These are phyloP conservation scores for Nemophila menziesii DNA, from an alignment of 257 asterid genomes.

Conservation along the genomic window DNA sequence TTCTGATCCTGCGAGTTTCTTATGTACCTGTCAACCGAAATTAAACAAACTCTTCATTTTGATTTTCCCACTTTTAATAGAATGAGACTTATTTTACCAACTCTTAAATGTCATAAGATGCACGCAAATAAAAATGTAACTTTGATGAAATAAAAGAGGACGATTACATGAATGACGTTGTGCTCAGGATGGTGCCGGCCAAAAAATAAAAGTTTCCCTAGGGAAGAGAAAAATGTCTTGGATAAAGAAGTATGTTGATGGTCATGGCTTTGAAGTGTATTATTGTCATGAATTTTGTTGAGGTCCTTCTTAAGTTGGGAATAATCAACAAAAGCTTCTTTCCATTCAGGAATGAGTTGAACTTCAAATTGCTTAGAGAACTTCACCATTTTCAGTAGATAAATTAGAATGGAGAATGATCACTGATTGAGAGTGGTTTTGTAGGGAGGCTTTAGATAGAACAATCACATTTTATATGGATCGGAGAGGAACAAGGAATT, in stretches of 20 bases:
- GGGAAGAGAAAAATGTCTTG: slow-evolving; percentile 16
- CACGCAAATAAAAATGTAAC: too few relatives aligned
- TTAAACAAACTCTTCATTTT: too few relatives aligned
- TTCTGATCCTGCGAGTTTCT: slow-evolving; percentile 30
- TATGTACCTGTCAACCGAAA: slow-evolving; percentile 87
- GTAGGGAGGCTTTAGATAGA: slow-evolving; percentile 12
- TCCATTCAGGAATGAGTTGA: slow-evolving; percentile 87
- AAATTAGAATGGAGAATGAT: background rate
- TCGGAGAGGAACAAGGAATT: slow-evolving; percentile 33
- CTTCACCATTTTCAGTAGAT: slow-evolving; percentile 51
- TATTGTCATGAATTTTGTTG: slow-evolving; percentile 46
- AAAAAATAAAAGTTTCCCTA: slow-evolving; percentile 26
- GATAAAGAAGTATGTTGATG: slow-evolving; percentile 11
- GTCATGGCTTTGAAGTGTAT: slow-evolving; percentile 12
- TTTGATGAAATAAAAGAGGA: too few relatives aligned
- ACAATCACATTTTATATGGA: slow-evolving; percentile 38
- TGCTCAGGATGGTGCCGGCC: slow-evolving; percentile 32
- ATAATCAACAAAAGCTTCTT: slow-evolving; percentile 91
- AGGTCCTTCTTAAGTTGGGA: slow-evolving; percentile 63
- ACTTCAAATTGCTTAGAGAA: slow-evolving; percentile 83
- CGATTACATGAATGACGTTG: slow-evolving; percentile 44
- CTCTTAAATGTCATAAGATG: background rate
- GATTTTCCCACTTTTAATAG: too few relatives aligned
- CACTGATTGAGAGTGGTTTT: slow-evolving; percentile 19
- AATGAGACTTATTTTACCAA: too few relatives aligned